A percentile compares a stretch with the other conserved stretches of the same genome.
phyloP scores from a whole-genome alignment of 305 asterid species.

The Fraxinus floribunda region DNA sequence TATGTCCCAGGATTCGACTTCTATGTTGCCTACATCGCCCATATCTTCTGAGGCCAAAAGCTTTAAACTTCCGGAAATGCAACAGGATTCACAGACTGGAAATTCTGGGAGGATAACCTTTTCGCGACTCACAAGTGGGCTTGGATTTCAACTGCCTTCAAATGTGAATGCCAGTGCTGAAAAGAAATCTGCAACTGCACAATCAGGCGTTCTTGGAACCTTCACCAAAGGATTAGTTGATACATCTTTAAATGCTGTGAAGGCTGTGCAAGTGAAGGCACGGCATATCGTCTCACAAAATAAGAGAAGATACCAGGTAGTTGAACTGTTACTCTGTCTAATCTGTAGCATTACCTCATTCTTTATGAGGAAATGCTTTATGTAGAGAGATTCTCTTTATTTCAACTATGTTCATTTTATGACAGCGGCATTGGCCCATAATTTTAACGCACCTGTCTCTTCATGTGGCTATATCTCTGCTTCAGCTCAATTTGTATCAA shows the following conservation, averaged over 20 bases:
- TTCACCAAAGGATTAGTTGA: constrained; percentile 84
- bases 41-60: constrained; percentile 66
- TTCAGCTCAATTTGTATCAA: constrained; percentile 17
- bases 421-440: constrained; percentile 1
- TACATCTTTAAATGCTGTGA: constrained; percentile 82
- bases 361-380: constrained; percentile 11
- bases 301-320: constrained; percentile 98
- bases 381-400: neutral
- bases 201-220: constrained; percentile 72
- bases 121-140: constrained; percentile 84
- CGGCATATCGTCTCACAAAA: constrained; percentile 95
- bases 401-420: constrained; percentile 2
- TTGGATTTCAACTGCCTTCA: constrained; percentile 56
- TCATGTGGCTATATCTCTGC: constrained; percentile 6
- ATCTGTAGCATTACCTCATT: neutral
- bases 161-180: constrained; percentile 49
- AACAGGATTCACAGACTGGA: constrained; percentile 43
- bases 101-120: constrained; percentile 55
- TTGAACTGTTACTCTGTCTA: constrained; percentile 10
- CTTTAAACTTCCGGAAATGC: constrained; percentile 52
- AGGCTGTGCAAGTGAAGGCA: constrained; percentile 95
- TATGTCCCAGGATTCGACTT: constrained; percentile 44
- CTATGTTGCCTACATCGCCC: constrained; percentile 49
- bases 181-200: constrained; percentile 45
- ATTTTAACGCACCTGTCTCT: neutral